Conservation (phyloP, 1,139 yeast genomes). For the Taphrina flavorubra region DNA sequence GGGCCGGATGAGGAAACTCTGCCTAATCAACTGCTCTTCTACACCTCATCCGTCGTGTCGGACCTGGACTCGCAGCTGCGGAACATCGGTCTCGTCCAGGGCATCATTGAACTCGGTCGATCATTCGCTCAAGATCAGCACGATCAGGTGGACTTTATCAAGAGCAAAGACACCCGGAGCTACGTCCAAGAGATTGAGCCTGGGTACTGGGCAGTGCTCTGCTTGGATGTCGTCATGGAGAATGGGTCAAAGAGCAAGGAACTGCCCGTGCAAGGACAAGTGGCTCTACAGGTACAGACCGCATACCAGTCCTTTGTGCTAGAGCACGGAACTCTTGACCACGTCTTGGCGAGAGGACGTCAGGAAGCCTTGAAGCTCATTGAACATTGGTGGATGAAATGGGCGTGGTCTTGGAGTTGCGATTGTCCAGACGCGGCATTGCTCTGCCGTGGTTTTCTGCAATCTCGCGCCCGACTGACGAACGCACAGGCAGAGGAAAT, state of each 20-base stretch:
- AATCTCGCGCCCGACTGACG: not conserved
- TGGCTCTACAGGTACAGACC: constrained; percentile 5
- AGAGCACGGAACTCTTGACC: constrained; percentile 2
- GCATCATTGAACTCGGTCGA: constrained; percentile 47
- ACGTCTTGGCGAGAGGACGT: not conserved
- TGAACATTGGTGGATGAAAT: constrained; percentile 19
- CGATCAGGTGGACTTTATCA: constrained; percentile 45
- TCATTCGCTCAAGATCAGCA: constrained; percentile 27
- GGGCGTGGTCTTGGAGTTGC: constrained; percentile 21
- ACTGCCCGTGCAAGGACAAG: constrained; percentile 12
- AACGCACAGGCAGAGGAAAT: constrained; percentile 11
- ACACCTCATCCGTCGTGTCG: constrained; percentile 45
- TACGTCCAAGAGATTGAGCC: constrained; percentile 45
- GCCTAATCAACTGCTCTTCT: constrained; percentile 47
- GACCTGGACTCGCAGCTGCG: constrained; percentile 46
- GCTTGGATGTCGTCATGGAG: constrained; percentile 38
- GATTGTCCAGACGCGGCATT: constrained; percentile 1
- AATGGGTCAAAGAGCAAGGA: not conserved
- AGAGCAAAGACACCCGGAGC: constrained; percentile 45
- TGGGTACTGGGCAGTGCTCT: constrained; percentile 45
- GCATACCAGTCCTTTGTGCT: constrained; percentile 23
- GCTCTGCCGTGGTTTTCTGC: constrained; percentile 11
- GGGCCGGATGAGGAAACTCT: constrained; percentile 47
- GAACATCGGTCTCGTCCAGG: constrained; percentile 47
- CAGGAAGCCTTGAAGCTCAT: not conserved